Conservation (phyloP, 2,329 filamentous ascomycete genomes). For the Boeremia exigua region DNA sequence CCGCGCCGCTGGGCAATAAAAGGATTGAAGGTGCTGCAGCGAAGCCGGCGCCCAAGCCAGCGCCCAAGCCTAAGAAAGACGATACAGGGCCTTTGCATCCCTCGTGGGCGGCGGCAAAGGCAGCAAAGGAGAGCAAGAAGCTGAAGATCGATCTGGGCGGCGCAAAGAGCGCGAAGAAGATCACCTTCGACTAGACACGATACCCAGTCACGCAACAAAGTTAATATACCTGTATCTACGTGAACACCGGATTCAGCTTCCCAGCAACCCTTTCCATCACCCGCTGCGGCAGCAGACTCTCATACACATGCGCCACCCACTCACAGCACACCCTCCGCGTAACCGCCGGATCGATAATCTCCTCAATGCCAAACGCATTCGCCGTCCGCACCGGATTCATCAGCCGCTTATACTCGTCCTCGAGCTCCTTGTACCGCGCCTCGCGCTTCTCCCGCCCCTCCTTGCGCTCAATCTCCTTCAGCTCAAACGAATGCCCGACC, state of each 20-base stretch:
- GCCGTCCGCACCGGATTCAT: conserved; percentile 71
- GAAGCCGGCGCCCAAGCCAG: conserved; percentile 30
- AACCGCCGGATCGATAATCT: conserved; percentile 68
- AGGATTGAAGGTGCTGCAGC: conserved; percentile 25
- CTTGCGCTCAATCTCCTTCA: conserved; percentile 61
- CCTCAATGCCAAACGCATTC: conserved; percentile 68
- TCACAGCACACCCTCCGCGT: conserved; percentile 62
- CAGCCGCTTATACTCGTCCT: conserved; percentile 65
- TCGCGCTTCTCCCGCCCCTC: conserved; percentile 56
- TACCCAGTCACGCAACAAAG: not conserved
- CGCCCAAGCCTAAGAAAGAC: conserved; percentile 47
- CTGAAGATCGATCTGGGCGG: conserved; percentile 42
- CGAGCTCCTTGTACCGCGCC: conserved; percentile 61
- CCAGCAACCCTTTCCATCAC: conserved; percentile 52
- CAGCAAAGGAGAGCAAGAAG: conserved; percentile 63
- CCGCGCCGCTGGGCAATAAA: conserved; percentile 32
- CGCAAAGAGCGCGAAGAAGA: conserved; percentile 56
- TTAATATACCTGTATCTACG: not conserved
- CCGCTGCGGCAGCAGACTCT: conserved; percentile 58
- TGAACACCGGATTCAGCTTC: conserved; percentile 38
- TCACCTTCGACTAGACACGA: conserved; percentile 62
- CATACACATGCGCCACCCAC: conserved; percentile 64
- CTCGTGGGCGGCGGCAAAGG: conserved; percentile 68
- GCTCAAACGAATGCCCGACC: conserved; percentile 66
- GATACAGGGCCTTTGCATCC: conserved; percentile 66